Evolutionary conservation across 2,329 filamentous ascomycete species (phyloP).

Genomic region (Leptographium radiaticola): DNA sequence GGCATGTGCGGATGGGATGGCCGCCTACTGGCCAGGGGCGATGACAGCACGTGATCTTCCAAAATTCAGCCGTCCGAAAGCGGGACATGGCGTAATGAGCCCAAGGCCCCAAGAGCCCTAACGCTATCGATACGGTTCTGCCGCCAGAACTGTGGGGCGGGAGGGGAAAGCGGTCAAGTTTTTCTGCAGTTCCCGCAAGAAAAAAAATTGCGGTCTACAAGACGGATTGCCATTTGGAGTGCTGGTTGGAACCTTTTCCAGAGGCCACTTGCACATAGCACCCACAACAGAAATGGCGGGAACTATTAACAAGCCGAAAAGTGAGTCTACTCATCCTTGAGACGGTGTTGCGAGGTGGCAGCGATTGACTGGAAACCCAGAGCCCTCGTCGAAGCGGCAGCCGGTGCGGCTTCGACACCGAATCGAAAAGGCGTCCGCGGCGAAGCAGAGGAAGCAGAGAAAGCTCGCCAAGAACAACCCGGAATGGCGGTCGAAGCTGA

Average conservation of each 20-base stretch:
- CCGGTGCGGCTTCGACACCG: conserved; percentile 85
- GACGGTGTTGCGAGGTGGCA: too few species aligned
- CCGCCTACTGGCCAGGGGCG: background rate
- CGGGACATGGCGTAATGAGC: too few species aligned
- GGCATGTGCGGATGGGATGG: background rate
- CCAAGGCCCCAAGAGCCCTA: background rate
- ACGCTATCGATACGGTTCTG: conserved; percentile 12
- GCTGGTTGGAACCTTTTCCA: too few species aligned
- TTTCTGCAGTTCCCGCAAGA: conserved; percentile 6
- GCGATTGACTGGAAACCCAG: conserved; percentile 29
- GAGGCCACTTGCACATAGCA: background rate
- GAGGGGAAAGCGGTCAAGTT: conserved; percentile 13
- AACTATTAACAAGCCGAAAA: conserved; percentile 41
- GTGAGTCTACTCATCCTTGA: conserved; percentile 20
- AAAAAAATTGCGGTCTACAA: background rate
- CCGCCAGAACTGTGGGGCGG: conserved; percentile 5
- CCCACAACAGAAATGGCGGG: conserved; percentile 31
- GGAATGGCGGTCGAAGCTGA: conserved; percentile 86
- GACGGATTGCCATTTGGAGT: too few species aligned
- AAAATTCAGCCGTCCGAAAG: too few species aligned
- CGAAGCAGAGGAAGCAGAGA: conserved; percentile 81
- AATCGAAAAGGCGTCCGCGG: conserved; percentile 81
- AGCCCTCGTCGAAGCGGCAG: conserved; percentile 88
- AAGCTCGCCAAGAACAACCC: conserved; percentile 94
- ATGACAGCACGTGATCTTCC: too few species aligned